Evolutionary conservation across 495 filamentous ascomycete species (phyloP), one percentile per base, ranked within the genome.

Genomic region (Penicillium turbatum): DNA sequence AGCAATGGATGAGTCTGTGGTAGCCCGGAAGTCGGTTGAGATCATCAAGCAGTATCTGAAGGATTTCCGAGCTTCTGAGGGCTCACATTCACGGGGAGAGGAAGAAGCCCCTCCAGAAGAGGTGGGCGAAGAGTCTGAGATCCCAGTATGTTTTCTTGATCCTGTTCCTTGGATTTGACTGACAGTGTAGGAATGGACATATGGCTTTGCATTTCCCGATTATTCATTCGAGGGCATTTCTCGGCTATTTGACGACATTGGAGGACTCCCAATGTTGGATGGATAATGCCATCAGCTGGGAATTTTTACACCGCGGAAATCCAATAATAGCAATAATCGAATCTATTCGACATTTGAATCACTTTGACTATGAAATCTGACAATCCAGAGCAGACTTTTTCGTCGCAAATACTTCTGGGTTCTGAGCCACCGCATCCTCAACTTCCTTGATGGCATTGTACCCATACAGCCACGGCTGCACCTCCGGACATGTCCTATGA

Each of bases 381-480:
- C 41, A 47, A 35, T 32, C 5, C 2, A 6, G 11, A 39, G 5
- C 3, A 9, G n/a, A 19, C 11, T 31, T 27, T 16, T 16, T 37
- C 29, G 46, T 21, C 6, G 48, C 35, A 41, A 70, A 72, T 13
- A 72, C 17, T 9, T 44, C 58, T 7, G 64, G 60, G 53, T 76
- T 68, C 46, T 63, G 43, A 52, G 54, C 57, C 30, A 77, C 80
- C 2, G 71, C 80, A 29, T 71, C 70, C 55, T 83, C 76, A 1
- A 79, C 82, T 57, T 82, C 82, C 34, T 65, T 67, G 49, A 81
- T 76, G 8, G 80, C 79, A 66, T 85, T 79, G 48, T 85, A 84
- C n/a, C 80, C 81, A 53, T 79, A 86, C 41, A 86, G 46, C 69
- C 82, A 83, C 27, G 71, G 73, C 63, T 83, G 81, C 3, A 84